A percentile compares a stretch with the other conserved stretches of the same genome.
These are phyloP conservation scores for Nothophytophthora sp. DNA, from an alignment of 352 stramenopile genomes.

Conservation along the genomic window DNA sequence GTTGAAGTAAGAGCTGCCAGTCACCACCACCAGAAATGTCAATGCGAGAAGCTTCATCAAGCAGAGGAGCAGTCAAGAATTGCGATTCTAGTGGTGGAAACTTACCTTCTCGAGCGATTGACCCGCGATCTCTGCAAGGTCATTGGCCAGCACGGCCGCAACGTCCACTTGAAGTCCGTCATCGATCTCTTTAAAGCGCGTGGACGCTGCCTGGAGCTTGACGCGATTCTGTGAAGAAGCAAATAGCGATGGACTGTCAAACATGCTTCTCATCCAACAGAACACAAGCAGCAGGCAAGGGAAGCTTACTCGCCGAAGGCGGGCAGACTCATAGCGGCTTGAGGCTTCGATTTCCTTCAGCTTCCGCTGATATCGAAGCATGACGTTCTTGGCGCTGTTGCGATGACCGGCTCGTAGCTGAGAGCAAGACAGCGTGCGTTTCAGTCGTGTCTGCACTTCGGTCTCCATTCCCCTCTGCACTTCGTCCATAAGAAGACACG, in stretches of 20 bases:
- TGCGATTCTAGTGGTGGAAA: too few relatives aligned
- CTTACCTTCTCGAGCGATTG: conserved; percentile 45
- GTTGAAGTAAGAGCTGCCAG: conserved; percentile 35
- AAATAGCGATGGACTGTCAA: too few relatives aligned
- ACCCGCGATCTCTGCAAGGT: conserved; percentile 33
- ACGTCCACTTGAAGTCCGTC: conserved; percentile 48
- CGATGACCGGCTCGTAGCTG: conserved; percentile 71
- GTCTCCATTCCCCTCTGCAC: too few relatives aligned
- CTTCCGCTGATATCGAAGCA: conserved; percentile 63
- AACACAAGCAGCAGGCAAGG: too few relatives aligned
- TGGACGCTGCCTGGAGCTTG: conserved; percentile 58
- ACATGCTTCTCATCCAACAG: too few relatives aligned
- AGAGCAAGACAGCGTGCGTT: too few relatives aligned
- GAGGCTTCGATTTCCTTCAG: conserved; percentile 49
- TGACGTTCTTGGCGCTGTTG: conserved; percentile 54
- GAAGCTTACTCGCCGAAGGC: conserved; percentile 54
- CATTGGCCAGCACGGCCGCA: conserved; percentile 33
- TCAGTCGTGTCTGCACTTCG: too few relatives aligned
- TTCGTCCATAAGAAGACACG: neutral
- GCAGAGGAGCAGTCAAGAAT: too few relatives aligned
- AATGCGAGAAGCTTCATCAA: neutral
- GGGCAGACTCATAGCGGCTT: conserved; percentile 39
- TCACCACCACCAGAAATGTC: conserved; percentile 1
- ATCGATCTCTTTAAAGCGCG: conserved; percentile 71
- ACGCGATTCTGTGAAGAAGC: conserved; percentile 51